Conservation (phyloP, 169 alveolate genomes). For the Perkinsus marinus region DNA sequence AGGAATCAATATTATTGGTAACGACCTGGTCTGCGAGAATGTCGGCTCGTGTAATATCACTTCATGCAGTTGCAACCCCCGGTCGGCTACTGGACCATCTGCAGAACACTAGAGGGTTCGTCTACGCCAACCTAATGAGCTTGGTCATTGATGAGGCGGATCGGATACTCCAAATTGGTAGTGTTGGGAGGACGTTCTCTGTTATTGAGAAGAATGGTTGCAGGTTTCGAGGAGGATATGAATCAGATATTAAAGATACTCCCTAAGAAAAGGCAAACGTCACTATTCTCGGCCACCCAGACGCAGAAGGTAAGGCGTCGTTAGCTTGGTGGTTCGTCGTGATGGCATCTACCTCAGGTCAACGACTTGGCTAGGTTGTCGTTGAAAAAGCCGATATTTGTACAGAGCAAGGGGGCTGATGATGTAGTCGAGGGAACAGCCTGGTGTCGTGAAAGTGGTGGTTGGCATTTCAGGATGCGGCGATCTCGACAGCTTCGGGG, state of each 20-base stretch:
- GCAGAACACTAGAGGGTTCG: constrained; percentile 91
- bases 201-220: not conserved
- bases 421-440: not conserved
- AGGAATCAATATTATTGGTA: constrained; percentile 77
- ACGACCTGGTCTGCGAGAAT: not conserved
- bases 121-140: constrained; percentile 79
- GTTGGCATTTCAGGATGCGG: not conserved
- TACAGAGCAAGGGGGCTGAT: constrained; percentile 58
- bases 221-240: constrained; percentile 96
- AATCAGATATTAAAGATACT: constrained; percentile 83
- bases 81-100: constrained; percentile 96
- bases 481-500: constrained; percentile 80
- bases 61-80: constrained; percentile 84
- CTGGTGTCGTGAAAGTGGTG: not conserved
- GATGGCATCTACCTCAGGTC: constrained; percentile 14
- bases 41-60: not conserved
- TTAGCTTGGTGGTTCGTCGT: not conserved
- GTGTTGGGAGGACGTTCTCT: not conserved
- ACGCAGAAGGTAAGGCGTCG: constrained; percentile 70
- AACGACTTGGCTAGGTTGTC: constrained; percentile 89
- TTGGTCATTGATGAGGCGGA: constrained; percentile 98
- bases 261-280: constrained; percentile 91
- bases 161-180: constrained; percentile 82
- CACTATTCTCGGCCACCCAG: constrained; percentile 95
- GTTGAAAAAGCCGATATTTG: constrained; percentile 80